Conservation (phyloP, 371 early-diverging fungal species). For the Mortierella polycephala region DNA sequence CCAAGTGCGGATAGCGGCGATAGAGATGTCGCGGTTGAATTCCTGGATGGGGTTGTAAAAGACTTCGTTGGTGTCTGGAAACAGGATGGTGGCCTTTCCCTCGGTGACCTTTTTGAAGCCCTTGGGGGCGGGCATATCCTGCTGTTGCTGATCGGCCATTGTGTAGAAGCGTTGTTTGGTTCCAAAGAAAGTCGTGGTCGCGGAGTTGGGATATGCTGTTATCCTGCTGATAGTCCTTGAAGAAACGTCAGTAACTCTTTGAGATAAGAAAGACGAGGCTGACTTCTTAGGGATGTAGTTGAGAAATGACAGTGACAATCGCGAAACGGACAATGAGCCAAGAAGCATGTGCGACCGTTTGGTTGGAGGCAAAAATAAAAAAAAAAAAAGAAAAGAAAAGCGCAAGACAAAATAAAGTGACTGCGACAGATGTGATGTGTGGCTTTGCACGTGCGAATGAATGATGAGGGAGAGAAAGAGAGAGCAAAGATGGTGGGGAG, state of each 20-base stretch:
- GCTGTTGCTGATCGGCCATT: slow-evolving; percentile 24
- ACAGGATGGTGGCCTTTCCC: slow-evolving; percentile 90
- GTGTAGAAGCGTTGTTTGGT: background rate
- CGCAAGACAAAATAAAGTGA: background rate
- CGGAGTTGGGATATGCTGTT: background rate
- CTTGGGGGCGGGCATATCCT: slow-evolving; percentile 32
- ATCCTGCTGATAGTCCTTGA: no score
- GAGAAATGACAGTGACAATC: background rate
- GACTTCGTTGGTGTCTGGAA: slow-evolving; percentile 91
- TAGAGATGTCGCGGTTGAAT: slow-evolving; percentile 65
- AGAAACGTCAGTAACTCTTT: no score
- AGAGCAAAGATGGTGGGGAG: no score
- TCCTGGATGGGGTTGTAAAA: slow-evolving; percentile 99
- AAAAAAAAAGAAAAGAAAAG: slow-evolving; percentile 15
- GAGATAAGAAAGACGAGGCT: no score
- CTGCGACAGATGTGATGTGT: no score
- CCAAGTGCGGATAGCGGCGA: slow-evolving; percentile 94
- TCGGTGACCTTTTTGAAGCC: slow-evolving; percentile 74
- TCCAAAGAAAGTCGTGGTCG: background rate
- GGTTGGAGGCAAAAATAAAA: background rate
- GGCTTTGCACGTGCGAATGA: no score
- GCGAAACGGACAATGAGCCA: slow-evolving; percentile 2
- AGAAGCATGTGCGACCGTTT: slow-evolving; percentile 10
- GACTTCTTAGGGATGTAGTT: no score
- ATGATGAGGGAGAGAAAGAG: no score